Evolutionary conservation across 345 rosid species (phyloP), one percentile per base, ranked within the genome.

Genomic region (Schrenkiella parvula): DNA sequence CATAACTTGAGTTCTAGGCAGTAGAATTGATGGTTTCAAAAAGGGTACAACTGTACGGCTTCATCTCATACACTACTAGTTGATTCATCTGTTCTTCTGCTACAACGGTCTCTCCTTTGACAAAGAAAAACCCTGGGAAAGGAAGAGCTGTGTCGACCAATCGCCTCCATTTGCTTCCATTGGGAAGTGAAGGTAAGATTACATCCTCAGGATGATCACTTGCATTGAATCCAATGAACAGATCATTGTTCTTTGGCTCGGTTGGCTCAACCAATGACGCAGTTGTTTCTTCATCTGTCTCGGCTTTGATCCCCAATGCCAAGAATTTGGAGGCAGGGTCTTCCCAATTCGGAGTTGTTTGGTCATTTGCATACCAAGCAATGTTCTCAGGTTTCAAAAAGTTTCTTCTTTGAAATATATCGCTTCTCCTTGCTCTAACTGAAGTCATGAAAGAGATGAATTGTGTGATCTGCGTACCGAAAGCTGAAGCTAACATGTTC

Each of bases 81-180:
- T 89, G 92, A 17, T 6, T 57, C 78, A 70, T 73, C 77, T 85
- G 80, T 78, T 79, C 63, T 21, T 67, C 48, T 48, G 42, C 86
- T 12, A 11, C 72, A 53, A 88, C 83, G 5, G 84, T 78, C 73
- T 81, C 83, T 15, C 93, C 93, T 32, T 81, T 74, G 0, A 31
- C 61, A 2, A 87, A 82, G 85, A 95, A 89, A 77, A 95, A 95
- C 17, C 87, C 89, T 0, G 99, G 96, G 72, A 79, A 91, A 5
- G 90, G 89, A 73, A 91, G 86, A 74, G 89, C 93, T 6, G 97
- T 91, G 70, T 91, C 96, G 1, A 89, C 90, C 64, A 91, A 72
- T 19, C 88, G 75, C 44, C 15, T 47, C 97, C 99, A 91, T 48
- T 63, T 55, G 80, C 82, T 84, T 74, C 90, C 96, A 62, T 83